Base-by-base conservation (phyloP, 768 basidiomycete genomes). In the Lactifluus pinguis region DNA sequence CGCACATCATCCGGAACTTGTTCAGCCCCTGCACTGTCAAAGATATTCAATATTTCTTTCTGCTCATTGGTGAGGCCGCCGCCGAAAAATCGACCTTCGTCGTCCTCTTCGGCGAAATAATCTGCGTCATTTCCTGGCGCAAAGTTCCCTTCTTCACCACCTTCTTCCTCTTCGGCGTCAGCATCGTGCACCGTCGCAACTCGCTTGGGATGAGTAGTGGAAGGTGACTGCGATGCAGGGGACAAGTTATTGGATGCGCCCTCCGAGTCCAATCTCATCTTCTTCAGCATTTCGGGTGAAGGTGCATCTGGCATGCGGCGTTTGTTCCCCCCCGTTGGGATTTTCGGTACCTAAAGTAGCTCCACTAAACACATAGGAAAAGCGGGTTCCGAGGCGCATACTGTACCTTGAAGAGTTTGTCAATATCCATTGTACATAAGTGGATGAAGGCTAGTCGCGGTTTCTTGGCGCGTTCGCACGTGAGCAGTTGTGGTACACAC, bases 11-110 rank as follows among this genome's bases (percentile, higher is more conserved):
- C 86, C 47, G 80, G 78, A 17, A 76, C 78, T 19, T 80, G 84
- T 45, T 85, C 83, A 9, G 79, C 82, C 49, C 79, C 83, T 6
- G 84, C 80, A 53, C 75, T 79, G 66, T 98, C 95, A 71, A 99
- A 95, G 61, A 99, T 95, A 65, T 90, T 92, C 59, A 99, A 70
- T 42, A 99, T 98, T 59, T 94, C 86, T 70, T 98, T 95, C 76
- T 99, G 97, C 70, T 94, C 88, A 42, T 79, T 80, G 2, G 92
- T 95, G 62, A 99, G 75, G 2, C 97, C 97, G 1, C 95, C 93
- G 42, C 97, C 97, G 68, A 86, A 95, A 74, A 95, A 95, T 11
- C 93, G 79, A 0, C 92, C 93, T 67, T 94, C 92, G 25, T 88
- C 90, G 68, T 95, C 93, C 72, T 95, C 93, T 67, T 95, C 95